Conservation (phyloP, 1,139 yeast species). For the Scheffersomyces titani region DNA sequence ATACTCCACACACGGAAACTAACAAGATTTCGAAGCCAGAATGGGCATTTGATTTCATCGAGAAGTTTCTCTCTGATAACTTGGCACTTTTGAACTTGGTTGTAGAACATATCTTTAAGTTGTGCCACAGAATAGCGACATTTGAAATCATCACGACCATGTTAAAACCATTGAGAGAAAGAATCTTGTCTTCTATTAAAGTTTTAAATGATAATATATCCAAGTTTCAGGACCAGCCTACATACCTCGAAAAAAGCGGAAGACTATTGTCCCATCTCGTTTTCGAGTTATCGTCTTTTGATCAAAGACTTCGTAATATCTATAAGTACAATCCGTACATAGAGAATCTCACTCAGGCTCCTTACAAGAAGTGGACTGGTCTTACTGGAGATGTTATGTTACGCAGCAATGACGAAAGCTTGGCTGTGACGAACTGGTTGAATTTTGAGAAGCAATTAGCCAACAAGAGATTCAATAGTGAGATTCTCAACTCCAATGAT, state of each 20-base stretch:
- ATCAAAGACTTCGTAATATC: constrained; percentile 50
- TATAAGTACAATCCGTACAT: constrained; percentile 59
- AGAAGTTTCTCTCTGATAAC: constrained; percentile 51
- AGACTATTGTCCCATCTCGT: constrained; percentile 61
- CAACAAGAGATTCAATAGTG: constrained; percentile 52
- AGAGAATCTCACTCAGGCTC: constrained; percentile 24
- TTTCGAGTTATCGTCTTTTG: constrained; percentile 61
- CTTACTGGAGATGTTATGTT: constrained; percentile 56
- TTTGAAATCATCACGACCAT: constrained; percentile 59
- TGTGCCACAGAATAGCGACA: constrained; percentile 29
- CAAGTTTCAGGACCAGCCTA: constrained; percentile 14
- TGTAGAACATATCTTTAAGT: constrained; percentile 32
- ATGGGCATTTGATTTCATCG: constrained; percentile 65
- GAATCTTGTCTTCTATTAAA: constrained; percentile 35
- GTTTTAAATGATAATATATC: constrained; percentile 30
- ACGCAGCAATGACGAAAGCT: constrained; percentile 34
- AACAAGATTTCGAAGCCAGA: constrained; percentile 77
- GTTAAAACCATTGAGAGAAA: constrained; percentile 51
- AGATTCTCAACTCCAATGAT: constrained; percentile 51
- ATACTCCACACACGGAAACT: constrained; percentile 54
- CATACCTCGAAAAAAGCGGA: constrained; percentile 42
- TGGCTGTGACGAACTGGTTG: constrained; percentile 57
- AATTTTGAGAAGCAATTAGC: constrained; percentile 62
- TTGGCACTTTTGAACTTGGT: constrained; percentile 34
- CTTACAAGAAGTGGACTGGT: constrained; percentile 55